Conservation (phyloP, 345 rosid genomes). For the Citrus sp. region DNA sequence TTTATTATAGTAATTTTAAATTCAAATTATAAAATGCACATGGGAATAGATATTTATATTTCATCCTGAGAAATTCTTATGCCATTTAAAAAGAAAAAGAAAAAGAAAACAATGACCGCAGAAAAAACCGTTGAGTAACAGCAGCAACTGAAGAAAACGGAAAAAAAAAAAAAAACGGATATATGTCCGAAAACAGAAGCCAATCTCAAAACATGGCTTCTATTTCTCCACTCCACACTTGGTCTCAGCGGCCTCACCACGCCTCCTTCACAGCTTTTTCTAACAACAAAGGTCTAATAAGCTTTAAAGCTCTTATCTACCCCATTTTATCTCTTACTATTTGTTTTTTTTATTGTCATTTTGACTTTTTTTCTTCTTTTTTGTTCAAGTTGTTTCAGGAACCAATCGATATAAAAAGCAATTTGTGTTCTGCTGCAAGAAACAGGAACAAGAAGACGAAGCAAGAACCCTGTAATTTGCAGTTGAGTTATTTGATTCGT, state of each 20-base stretch:
- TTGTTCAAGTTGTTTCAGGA: slow-evolving; percentile 9
- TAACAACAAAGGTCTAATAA: slow-evolving; percentile 11
- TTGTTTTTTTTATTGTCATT: not conserved
- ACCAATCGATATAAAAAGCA: slow-evolving; percentile 17
- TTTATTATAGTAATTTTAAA: too few species aligned
- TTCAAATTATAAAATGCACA: too few species aligned
- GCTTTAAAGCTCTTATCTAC: not conserved
- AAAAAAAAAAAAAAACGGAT: slow-evolving; percentile 13
- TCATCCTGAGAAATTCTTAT: not conserved
- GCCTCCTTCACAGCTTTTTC: slow-evolving; percentile 24
- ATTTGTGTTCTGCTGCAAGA: slow-evolving; percentile 18
- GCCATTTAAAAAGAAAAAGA: not conserved
- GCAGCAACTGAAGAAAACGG: not conserved
- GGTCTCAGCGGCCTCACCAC: slow-evolving; percentile 19
- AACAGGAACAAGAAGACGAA: slow-evolving; percentile 1
- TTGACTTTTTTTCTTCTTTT: not conserved
- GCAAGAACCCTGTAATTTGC: not conserved
- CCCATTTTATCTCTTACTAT: not conserved
- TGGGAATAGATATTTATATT: not conserved
- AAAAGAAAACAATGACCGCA: not conserved
- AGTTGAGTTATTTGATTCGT: not conserved
- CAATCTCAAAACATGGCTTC: slow-evolving; percentile 50
- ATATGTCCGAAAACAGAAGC: not conserved
- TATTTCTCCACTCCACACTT: slow-evolving; percentile 35
- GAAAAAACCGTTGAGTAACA: too few species aligned